Conservation (phyloP, 192 early-diverging fungal genomes). For the Lobosporangium transversale region DNA sequence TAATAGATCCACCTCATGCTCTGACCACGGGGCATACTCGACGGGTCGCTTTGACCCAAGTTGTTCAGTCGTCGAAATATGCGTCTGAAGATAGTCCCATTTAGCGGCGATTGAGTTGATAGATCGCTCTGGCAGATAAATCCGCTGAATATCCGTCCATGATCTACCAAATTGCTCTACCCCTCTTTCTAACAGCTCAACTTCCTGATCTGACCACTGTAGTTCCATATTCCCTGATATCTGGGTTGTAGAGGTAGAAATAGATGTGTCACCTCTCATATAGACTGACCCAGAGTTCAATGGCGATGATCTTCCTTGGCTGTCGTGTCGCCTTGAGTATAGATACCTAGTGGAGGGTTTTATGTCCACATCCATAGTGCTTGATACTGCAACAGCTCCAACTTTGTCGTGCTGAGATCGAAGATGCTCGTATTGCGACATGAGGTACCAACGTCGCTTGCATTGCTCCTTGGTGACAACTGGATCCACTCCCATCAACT, state of each 20-base stretch:
- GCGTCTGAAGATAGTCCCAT: no score
- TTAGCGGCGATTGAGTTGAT: no score
- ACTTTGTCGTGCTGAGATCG: background rate
- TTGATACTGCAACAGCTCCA: background rate
- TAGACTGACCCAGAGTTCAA: background rate
- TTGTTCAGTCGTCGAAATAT: background rate
- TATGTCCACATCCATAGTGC: constrained; percentile 10
- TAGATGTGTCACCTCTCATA: no score
- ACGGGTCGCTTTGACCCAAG: background rate
- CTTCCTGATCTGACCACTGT: no score
- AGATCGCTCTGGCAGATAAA: no score
- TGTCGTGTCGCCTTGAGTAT: no score
- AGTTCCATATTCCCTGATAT: no score
- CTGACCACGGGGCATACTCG: constrained; percentile 6
- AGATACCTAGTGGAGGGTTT: background rate
- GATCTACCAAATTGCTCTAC: no score
- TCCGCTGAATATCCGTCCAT: no score
- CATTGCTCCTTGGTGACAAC: constrained; percentile 33
- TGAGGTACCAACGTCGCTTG: constrained; percentile 40
- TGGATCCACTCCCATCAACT: constrained; percentile 23
- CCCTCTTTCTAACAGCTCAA: no score
- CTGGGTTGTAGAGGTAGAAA: no score
- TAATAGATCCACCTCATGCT: constrained; percentile 9
- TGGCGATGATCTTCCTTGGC: no score
- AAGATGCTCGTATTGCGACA: constrained; percentile 20